Evolutionary conservation across 1,284 basidiomycete species (phyloP).

Genomic region (Cryptococcus maquisensis): DNA sequence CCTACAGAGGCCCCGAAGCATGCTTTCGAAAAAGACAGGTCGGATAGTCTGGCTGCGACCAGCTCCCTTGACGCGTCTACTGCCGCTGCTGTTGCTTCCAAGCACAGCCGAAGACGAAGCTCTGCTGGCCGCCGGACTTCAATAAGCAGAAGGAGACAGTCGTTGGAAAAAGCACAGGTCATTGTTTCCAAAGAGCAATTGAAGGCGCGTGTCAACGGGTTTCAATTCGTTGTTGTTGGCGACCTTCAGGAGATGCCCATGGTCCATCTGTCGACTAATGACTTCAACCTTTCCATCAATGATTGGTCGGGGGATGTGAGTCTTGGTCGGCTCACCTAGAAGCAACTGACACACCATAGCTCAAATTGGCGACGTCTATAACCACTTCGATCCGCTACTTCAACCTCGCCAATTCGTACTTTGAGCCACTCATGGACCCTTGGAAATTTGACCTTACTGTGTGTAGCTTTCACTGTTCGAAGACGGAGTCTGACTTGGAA

Average conservation of each 20-base stretch:
- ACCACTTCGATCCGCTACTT: constrained; percentile 86
- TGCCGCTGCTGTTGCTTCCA: constrained; percentile 9
- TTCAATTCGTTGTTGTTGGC: constrained; percentile 89
- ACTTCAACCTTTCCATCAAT: constrained; percentile 75
- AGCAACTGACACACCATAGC: constrained; percentile 50
- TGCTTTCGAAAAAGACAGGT: not conserved
- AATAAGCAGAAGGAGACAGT: constrained; percentile 52
- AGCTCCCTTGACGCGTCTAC: constrained; percentile 17
- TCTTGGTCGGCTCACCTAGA: not conserved
- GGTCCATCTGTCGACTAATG: constrained; percentile 79
- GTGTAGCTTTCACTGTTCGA: constrained; percentile 55
- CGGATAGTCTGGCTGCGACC: constrained; percentile 4
- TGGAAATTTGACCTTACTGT: constrained; percentile 75
- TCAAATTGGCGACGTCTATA: constrained; percentile 75
- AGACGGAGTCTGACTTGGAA: not conserved
- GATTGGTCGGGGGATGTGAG: constrained; percentile 92
- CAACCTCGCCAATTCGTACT: constrained; percentile 97
- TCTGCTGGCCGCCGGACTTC: constrained; percentile 34
- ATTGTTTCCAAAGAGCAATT: constrained; percentile 51
- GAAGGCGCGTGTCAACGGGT: constrained; percentile 78
- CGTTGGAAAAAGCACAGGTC: constrained; percentile 53
- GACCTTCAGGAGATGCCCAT: constrained; percentile 94
- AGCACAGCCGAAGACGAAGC: constrained; percentile 7
- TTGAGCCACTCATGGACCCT: constrained; percentile 98
- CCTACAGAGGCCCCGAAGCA: constrained; percentile 13